phyloP scores from a whole-genome alignment of 345 rosid species.

The Citrus hindsii region DNA sequence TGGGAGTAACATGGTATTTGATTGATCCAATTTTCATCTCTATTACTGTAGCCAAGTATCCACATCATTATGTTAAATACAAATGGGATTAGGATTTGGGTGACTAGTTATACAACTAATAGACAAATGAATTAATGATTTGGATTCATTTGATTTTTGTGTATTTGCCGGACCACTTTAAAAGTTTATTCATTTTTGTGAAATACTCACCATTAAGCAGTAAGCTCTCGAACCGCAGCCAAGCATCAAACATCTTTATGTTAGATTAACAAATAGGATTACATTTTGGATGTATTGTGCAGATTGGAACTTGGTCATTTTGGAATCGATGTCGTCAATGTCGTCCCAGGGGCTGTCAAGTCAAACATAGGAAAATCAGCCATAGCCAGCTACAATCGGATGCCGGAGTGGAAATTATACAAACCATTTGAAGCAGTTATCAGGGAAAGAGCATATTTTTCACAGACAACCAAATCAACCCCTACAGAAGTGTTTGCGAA shows the following conservation, averaged over 20 bases:
- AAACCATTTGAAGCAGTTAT: conserved; percentile 63
- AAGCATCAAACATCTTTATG: neutral
- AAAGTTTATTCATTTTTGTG: neutral
- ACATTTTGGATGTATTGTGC: conserved; percentile 4
- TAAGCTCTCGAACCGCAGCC: neutral
- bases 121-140: neutral
- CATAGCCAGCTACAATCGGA: conserved; percentile 38
- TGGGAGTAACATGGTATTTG: neutral
- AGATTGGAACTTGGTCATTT: conserved; percentile 80
- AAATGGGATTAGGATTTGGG: neutral
- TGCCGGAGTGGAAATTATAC: conserved; percentile 84
- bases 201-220: neutral
- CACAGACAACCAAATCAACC: conserved; percentile 53
- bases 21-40: neutral
- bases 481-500: conserved; percentile 73
- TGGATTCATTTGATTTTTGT: neutral
- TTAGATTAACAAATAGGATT: neutral
- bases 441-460: conserved; percentile 48
- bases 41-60: neutral
- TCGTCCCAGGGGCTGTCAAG: conserved; percentile 75
- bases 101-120: neutral
- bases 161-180: neutral
- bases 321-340: conserved; percentile 72
- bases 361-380: conserved; percentile 82
- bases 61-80: neutral